A percentile compares a stretch with the other conserved stretches of the same genome.
Evolutionary conservation across 192 early-diverging fungal species (phyloP).

Genomic region (Funneliformis geosporum): DNA sequence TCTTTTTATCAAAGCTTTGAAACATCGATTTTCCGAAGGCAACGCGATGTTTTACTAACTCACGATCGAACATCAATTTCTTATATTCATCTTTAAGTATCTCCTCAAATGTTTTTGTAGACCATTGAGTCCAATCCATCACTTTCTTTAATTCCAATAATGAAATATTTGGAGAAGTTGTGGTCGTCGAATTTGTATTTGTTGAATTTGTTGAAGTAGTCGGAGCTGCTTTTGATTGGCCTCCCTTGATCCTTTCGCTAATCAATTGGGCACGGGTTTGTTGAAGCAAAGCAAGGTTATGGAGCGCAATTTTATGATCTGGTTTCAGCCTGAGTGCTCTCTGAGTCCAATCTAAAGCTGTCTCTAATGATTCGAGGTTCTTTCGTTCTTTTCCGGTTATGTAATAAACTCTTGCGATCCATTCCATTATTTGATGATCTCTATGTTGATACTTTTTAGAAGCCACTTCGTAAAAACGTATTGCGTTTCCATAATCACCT

Average conservation of each 20-base stretch:
- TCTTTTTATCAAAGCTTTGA: neutral
- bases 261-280: slow-evolving; percentile 46
- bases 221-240: neutral
- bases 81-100: neutral
- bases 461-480: slow-evolving; percentile 60
- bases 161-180: neutral
- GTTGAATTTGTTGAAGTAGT: neutral
- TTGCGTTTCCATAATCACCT: neutral
- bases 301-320: slow-evolving; percentile 59
- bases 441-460: slow-evolving; percentile 55
- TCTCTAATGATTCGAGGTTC: slow-evolving; percentile 59
- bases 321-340: slow-evolving; percentile 34
- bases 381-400: slow-evolving; percentile 65
- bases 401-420: slow-evolving; percentile 59
- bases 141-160: neutral
- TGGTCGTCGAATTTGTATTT: neutral
- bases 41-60: neutral
- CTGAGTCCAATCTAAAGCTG: slow-evolving; percentile 56
- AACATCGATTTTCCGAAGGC: neutral
- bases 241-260: neutral
- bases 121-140: neutral
- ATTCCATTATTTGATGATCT: slow-evolving; percentile 53
- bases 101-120: neutral
- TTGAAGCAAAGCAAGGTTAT: slow-evolving; percentile 80
- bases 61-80: neutral